Evolutionary conservation across 1,139 yeast species (phyloP).

Genomic region (Sugiyamaella grinbergsii): DNA sequence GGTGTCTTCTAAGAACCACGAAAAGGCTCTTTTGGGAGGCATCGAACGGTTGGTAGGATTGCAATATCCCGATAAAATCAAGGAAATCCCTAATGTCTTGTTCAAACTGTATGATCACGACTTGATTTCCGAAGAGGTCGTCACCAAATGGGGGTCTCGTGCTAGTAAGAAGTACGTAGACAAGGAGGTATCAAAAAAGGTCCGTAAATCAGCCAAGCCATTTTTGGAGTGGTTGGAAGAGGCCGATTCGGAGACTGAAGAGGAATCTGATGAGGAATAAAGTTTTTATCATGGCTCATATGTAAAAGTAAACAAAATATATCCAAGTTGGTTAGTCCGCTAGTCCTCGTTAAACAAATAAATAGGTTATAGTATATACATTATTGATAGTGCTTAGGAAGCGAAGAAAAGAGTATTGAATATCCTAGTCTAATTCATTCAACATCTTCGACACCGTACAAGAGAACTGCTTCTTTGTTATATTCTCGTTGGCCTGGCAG

Average conservation of each 20-base stretch:
- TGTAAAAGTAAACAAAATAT: slow-evolving; percentile 1
- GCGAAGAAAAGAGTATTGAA: neutral
- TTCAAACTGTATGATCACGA: slow-evolving; percentile 82
- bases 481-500: neutral
- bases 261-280: slow-evolving; percentile 40
- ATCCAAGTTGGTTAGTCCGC: neutral
- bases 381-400: neutral
- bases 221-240: slow-evolving; percentile 92
- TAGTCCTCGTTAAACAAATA: too few relatives aligned
- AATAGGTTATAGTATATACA: neutral
- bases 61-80: slow-evolving; percentile 73
- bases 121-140: slow-evolving; percentile 77
- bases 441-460: neutral
- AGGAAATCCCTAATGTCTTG: slow-evolving; percentile 76
- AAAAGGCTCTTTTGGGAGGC: slow-evolving; percentile 92
- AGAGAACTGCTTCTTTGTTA: slow-evolving; percentile 1
- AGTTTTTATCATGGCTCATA: neutral
- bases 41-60: slow-evolving; percentile 90
- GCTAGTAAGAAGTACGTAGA: slow-evolving; percentile 93
- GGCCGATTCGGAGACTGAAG: slow-evolving; percentile 80
- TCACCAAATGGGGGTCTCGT: slow-evolving; percentile 84
- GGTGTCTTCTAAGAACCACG: slow-evolving; percentile 61
- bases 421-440: neutral
- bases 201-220: slow-evolving; percentile 94
- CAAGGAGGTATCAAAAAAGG: slow-evolving; percentile 88